Evolutionary conservation across 139 green algal genomes (phyloP).

Genomic region (Dunaliella primolecta): DNA sequence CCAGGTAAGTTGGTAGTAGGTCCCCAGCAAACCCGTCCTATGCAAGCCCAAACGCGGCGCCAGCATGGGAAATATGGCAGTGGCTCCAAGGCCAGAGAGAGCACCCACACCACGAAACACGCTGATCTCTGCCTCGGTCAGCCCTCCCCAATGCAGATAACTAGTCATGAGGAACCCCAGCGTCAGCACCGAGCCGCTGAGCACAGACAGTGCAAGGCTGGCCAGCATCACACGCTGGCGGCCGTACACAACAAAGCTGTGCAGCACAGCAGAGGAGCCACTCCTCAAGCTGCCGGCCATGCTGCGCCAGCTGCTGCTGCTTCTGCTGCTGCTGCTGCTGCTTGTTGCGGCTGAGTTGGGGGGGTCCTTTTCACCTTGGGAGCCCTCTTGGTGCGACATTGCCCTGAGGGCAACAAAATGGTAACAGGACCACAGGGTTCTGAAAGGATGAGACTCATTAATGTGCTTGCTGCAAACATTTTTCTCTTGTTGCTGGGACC

Average conservation of each 20-base stretch:
- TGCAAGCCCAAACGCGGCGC: not conserved
- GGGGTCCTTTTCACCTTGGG: no score
- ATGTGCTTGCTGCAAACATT: no score
- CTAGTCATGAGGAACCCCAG: conserved; percentile 61
- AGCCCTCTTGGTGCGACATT: no score
- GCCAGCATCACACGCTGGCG: conserved; percentile 55
- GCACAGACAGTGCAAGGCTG: conserved; percentile 65
- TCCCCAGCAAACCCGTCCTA: conserved; percentile 8
- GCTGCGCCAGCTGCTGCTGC: no score
- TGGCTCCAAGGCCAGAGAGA: conserved; percentile 62
- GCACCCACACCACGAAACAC: conserved; percentile 60
- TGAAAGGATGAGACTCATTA: no score
- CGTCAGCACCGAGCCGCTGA: conserved; percentile 69
- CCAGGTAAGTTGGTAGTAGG: no score
- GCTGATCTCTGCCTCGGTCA: conserved; percentile 57
- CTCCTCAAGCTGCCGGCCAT: no score
- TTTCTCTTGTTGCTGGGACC: no score
- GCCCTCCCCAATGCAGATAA: conserved; percentile 61
- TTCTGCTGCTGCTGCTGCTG: no score
- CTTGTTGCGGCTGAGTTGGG: no score
- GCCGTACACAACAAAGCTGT: conserved; percentile 52
- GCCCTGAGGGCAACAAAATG: not conserved
- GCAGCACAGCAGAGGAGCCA: conserved; percentile 10
- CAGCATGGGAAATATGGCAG: conserved; percentile 49
- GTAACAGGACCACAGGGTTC: no score